Evolutionary conservation across 352 stramenopile genomes (phyloP).

Genomic region (Globisporangium irregulare): DNA sequence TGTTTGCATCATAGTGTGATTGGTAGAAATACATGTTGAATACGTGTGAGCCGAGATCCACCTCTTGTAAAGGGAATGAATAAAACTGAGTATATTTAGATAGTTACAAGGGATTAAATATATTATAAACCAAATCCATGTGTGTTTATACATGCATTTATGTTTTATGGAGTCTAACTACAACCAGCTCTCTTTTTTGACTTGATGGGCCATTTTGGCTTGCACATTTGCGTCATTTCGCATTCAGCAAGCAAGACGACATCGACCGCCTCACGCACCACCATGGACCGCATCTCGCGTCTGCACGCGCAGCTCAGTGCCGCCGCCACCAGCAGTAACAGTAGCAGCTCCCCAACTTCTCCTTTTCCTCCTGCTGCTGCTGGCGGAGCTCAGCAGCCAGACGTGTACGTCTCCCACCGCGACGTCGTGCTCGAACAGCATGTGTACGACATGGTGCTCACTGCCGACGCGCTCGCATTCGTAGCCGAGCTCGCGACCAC

Average conservation of each 20-base stretch:
- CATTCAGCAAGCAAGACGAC: neutral
- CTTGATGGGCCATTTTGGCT: slow-evolving; percentile 5
- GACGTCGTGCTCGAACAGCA: slow-evolving; percentile 22
- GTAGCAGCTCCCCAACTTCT: neutral
- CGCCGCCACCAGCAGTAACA: neutral
- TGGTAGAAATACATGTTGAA: slow-evolving; percentile 4
- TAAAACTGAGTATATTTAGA: neutral
- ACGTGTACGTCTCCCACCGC: slow-evolving; percentile 32
- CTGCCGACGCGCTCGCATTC: slow-evolving; percentile 83
- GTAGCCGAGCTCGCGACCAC: slow-evolving; percentile 72
- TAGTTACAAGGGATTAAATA: no score
- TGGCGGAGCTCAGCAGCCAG: neutral
- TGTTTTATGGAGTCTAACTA: no score
- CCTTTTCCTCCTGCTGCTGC: neutral
- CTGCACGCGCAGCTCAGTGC: slow-evolving; percentile 32
- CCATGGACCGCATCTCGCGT: slow-evolving; percentile 43
- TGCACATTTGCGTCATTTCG: neutral
- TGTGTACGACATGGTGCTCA: slow-evolving; percentile 75
- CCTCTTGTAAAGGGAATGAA: neutral
- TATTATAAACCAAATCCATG: no score
- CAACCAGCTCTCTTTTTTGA: no score
- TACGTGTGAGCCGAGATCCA: neutral
- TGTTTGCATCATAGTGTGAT: neutral
- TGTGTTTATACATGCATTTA: no score
- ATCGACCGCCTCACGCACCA: no score